Conservation (phyloP, 495 filamentous ascomycete genomes). For the Jackrogersella minutella region DNA sequence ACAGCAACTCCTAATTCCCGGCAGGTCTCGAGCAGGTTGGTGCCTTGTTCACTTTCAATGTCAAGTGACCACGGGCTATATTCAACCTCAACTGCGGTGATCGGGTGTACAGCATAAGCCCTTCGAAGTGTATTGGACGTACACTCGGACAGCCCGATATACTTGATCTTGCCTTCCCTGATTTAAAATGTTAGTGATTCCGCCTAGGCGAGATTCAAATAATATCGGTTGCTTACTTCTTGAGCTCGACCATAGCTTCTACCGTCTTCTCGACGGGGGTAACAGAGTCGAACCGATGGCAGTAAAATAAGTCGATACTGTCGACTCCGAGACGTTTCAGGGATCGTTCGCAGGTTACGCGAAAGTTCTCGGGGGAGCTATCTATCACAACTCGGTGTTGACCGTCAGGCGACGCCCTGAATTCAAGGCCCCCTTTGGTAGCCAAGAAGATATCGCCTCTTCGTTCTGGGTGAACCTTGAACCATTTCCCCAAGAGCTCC, state of each 20-base stretch:
- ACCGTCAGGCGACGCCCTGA: conserved; percentile 19
- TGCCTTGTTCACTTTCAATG: conserved; percentile 50
- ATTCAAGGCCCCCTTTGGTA: conserved; percentile 60
- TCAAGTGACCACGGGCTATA: conserved; percentile 56
- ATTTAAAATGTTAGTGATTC: background rate
- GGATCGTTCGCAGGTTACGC: conserved; percentile 58
- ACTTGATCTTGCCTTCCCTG: conserved; percentile 60
- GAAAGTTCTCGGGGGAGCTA: conserved; percentile 62
- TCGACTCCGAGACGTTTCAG: conserved; percentile 60
- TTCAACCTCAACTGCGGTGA: conserved; percentile 57
- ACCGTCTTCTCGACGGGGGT: conserved; percentile 73
- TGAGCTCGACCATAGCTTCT: conserved; percentile 56
- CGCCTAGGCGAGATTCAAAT: background rate
- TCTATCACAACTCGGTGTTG: conserved; percentile 40
- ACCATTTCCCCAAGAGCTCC: conserved; percentile 63
- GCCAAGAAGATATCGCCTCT: conserved; percentile 64
- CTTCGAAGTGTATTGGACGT: conserved; percentile 52
- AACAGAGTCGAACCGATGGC: conserved; percentile 60
- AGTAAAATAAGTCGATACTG: conserved; percentile 68
- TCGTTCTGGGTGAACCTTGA: conserved; percentile 56
- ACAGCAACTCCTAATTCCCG: conserved; percentile 59
- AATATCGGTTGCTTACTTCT: conserved; percentile 37
- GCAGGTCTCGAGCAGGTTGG: conserved; percentile 49
- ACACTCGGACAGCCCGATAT: conserved; percentile 58
- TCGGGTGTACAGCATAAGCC: conserved; percentile 46